These are phyloP conservation scores for Adenanthera pavonina DNA, from an alignment of 306 rosid species.

Conservation along the genomic window DNA sequence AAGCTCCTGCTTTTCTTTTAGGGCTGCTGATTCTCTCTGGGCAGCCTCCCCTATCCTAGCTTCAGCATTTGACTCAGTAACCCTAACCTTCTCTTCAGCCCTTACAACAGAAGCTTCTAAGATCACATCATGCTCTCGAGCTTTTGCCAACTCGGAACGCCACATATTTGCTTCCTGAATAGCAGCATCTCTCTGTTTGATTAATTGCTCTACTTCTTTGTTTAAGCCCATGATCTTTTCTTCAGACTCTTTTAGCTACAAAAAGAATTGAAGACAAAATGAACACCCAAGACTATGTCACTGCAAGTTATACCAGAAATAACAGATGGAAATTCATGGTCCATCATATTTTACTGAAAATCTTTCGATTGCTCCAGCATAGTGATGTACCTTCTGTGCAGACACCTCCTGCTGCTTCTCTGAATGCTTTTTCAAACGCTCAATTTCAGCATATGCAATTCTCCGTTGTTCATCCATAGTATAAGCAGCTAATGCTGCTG, in stretches of 20 bases:
- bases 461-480: constrained; percentile 88
- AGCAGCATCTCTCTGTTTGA: constrained; percentile 83
- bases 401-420: constrained; percentile 68
- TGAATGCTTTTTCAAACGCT: constrained; percentile 68
- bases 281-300: constrained; percentile 23
- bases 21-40: constrained; percentile 70
- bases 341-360: constrained; percentile 11
- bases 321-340: background rate
- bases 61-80: constrained; percentile 79
- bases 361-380: background rate
- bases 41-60: constrained; percentile 77
- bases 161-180: constrained; percentile 90
- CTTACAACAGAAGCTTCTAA: constrained; percentile 87
- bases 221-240: constrained; percentile 55
- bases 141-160: constrained; percentile 96
- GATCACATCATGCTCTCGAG: constrained; percentile 90
- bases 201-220: constrained; percentile 83
- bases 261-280: constrained; percentile 30
- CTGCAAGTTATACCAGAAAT: constrained; percentile 21
- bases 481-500: constrained; percentile 97
- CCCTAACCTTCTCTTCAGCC: constrained; percentile 95
- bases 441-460: constrained; percentile 77
- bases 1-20: constrained; percentile 87
- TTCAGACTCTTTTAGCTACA: constrained; percentile 75
- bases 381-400: constrained; percentile 59